Conservation (phyloP, 495 filamentous ascomycete genomes). For the Entonaema liquescens region DNA sequence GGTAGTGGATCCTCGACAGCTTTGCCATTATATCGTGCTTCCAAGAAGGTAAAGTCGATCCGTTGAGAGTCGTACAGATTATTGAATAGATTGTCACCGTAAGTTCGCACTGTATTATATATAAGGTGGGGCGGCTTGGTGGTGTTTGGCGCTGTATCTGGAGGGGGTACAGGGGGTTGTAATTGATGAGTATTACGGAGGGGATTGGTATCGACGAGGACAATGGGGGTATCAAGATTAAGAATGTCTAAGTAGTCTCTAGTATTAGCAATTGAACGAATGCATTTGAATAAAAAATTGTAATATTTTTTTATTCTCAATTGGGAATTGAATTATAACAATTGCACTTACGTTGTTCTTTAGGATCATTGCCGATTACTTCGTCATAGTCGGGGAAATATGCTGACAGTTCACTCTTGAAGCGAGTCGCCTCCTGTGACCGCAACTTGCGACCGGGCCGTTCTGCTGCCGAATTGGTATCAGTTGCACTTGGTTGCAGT, state of each 20-base stretch:
- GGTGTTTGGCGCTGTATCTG: slow-evolving; percentile 30
- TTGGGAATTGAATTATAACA: slow-evolving; percentile 2
- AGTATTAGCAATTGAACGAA: slow-evolving; percentile 53
- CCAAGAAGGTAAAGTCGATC: slow-evolving; percentile 65
- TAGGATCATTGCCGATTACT: slow-evolving; percentile 80
- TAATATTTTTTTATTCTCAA: neutral
- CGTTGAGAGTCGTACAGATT: slow-evolving; percentile 61
- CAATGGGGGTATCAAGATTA: slow-evolving; percentile 67
- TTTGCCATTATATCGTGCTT: slow-evolving; percentile 51
- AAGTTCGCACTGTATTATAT: slow-evolving; percentile 55
- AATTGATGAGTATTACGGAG: slow-evolving; percentile 28
- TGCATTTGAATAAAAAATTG: slow-evolving; percentile 40
- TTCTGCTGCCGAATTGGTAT: slow-evolving; percentile 56
- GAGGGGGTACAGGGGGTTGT: slow-evolving; percentile 40
- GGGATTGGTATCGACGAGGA: slow-evolving; percentile 59
- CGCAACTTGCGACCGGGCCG: slow-evolving; percentile 62
- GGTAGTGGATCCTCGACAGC: slow-evolving; percentile 70
- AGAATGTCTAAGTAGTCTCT: slow-evolving; percentile 59
- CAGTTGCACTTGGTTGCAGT: slow-evolving; percentile 53
- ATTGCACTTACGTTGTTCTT: slow-evolving; percentile 72
- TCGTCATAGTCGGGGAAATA: slow-evolving; percentile 95
- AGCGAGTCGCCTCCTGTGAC: slow-evolving; percentile 65
- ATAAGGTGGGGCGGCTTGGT: slow-evolving; percentile 31
- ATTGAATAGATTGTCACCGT: slow-evolving; percentile 55
- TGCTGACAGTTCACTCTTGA: slow-evolving; percentile 85